phyloP scores from a whole-genome alignment of 139 green algal species.

The Tetraselmis striata region DNA sequence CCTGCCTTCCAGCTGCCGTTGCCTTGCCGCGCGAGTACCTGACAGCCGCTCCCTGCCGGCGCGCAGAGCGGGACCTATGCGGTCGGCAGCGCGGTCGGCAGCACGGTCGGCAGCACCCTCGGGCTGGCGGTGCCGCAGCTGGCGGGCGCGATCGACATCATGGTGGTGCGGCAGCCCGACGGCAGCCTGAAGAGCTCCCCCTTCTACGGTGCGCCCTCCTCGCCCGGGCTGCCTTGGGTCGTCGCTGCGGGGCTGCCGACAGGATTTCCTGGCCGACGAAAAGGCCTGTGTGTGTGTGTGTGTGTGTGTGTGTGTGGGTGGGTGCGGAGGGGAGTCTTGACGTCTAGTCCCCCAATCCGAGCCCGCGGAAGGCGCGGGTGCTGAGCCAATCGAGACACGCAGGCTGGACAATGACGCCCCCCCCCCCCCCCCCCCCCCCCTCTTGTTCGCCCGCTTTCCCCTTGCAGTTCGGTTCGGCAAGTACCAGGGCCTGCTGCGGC shows the following conservation, averaged over 20 bases:
- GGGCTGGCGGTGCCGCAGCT: constrained; percentile 48
- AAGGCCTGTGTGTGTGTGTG: too few relatives aligned
- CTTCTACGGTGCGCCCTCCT: constrained; percentile 70
- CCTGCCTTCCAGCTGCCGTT: too few relatives aligned
- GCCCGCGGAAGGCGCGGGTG: too few relatives aligned
- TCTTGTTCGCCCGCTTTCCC: neutral
- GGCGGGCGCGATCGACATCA: constrained; percentile 84
- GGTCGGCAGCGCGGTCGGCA: neutral
- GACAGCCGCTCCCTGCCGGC: neutral
- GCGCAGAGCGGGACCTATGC: neutral
- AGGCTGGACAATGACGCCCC: too few relatives aligned
- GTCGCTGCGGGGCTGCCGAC: too few relatives aligned
- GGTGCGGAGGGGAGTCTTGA: too few relatives aligned
- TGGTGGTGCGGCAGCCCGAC: constrained; percentile 81
- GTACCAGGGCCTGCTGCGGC: constrained; percentile 74
- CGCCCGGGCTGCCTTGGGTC: too few relatives aligned
- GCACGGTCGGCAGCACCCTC: neutral
- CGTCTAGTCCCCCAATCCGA: too few relatives aligned
- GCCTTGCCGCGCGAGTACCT: neutral
- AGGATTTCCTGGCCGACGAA: too few relatives aligned
- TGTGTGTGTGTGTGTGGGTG: too few relatives aligned
- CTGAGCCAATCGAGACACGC: too few relatives aligned
- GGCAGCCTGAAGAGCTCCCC: constrained; percentile 69
- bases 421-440: too few relatives aligned
- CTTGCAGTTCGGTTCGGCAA: constrained; percentile 87